A percentile compares a stretch with the other conserved stretches of the same genome.
Conservation (phyloP, 768 basidiomycete species). For the Phanerochaete carnosa region DNA sequence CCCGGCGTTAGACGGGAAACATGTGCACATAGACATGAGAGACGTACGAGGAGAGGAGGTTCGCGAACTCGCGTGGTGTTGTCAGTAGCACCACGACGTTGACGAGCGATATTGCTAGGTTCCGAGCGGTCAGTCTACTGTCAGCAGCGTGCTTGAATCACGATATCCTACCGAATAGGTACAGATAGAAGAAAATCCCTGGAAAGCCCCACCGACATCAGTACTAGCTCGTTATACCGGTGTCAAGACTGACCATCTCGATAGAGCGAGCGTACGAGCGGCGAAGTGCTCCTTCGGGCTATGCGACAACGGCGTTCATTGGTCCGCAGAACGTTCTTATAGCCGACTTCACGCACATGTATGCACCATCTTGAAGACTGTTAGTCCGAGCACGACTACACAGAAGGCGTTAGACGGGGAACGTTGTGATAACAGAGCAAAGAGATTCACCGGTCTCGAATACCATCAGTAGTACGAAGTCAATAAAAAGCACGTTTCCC, state of each 20-base stretch:
- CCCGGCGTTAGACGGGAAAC: neutral
- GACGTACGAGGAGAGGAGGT: constrained; percentile 9
- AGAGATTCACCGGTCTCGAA: neutral
- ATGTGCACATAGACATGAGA: neutral
- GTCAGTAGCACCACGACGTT: constrained; percentile 7
- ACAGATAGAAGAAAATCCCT: constrained; percentile 9
- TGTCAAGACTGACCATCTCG: constrained; percentile 1
- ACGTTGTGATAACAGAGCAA: neutral
- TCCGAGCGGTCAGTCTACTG: too few species aligned
- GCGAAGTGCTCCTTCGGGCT: neutral
- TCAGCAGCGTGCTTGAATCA: too few species aligned
- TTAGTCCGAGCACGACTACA: too few species aligned
- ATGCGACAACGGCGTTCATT: too few species aligned
- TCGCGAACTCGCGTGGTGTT: neutral
- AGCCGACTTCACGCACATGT: neutral
- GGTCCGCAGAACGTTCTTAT: too few species aligned
- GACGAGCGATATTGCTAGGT: constrained; percentile 4
- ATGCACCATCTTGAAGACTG: too few species aligned
- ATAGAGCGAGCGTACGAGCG: neutral
- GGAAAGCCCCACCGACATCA: too few species aligned
- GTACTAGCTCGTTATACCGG: neutral
- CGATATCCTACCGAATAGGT: constrained; percentile 5
- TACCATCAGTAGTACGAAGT: neutral
- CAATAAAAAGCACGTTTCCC: constrained; percentile 1
- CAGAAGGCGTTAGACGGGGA: neutral